Conservation (phyloP, 2,329 filamentous ascomycete species). For the Venturia aucupariae region DNA sequence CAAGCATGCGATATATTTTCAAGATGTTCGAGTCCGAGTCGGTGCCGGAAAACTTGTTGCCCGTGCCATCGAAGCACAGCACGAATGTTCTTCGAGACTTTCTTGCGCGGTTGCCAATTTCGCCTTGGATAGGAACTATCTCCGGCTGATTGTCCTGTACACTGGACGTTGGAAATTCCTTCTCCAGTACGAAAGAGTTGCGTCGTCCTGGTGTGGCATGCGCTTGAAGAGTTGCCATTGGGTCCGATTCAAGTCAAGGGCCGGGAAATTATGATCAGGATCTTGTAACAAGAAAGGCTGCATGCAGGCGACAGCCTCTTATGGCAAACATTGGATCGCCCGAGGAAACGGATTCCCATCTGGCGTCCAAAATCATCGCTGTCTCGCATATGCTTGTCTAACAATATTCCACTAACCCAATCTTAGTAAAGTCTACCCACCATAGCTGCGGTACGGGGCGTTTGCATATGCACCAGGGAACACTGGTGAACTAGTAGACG, state of each 20-base stretch:
- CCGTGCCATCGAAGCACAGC: constrained; percentile 37
- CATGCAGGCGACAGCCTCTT: background rate
- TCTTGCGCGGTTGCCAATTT: background rate
- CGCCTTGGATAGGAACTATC: background rate
- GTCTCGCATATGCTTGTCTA: background rate
- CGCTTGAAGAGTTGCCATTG: constrained; percentile 3
- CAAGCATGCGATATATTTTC: constrained; percentile 62
- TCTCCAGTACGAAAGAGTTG: background rate
- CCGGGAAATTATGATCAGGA: background rate
- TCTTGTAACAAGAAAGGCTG: background rate
- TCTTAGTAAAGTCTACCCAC: background rate
- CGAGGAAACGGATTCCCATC: background rate
- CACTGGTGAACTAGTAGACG: background rate
- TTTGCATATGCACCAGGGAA: background rate
- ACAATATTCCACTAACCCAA: background rate
- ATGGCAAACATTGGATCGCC: background rate
- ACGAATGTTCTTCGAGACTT: constrained; percentile 18
- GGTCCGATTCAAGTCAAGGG: background rate
- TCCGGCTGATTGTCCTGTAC: background rate
- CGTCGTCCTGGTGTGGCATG: background rate
- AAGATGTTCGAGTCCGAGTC: constrained; percentile 42
- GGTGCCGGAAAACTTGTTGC: constrained; percentile 34
- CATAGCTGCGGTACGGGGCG: background rate
- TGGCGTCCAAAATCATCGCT: background rate
- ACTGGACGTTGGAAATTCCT: background rate